Evolutionary conservation across 2,329 filamentous ascomycete species (phyloP).

Genomic region (Chaetomiaceae sp.): DNA sequence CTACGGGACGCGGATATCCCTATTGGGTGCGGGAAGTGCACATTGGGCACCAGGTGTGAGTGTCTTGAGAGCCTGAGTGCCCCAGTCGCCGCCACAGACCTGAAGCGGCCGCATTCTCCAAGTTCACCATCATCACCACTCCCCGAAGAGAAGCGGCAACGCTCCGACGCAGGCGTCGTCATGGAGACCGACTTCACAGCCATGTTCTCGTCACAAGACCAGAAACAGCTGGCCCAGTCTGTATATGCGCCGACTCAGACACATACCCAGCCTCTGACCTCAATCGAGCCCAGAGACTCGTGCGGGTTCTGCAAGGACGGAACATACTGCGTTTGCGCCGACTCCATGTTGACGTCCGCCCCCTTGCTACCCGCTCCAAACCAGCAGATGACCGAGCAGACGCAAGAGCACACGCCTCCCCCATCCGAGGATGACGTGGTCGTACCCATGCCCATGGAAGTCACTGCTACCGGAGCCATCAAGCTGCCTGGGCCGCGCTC

Average conservation of each 20-base stretch:
- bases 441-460: slow-evolving; percentile 52
- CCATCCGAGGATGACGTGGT: slow-evolving; percentile 56
- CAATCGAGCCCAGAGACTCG: slow-evolving; percentile 55
- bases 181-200: slow-evolving; percentile 73
- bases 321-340: slow-evolving; percentile 77
- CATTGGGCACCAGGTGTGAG: slow-evolving; percentile 57
- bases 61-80: slow-evolving; percentile 58
- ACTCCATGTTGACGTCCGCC: slow-evolving; percentile 35
- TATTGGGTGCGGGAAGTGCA: slow-evolving; percentile 63
- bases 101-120: slow-evolving; percentile 44
- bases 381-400: slow-evolving; percentile 36
- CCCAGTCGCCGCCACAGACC: slow-evolving; percentile 34
- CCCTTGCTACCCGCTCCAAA: slow-evolving; percentile 37
- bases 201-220: slow-evolving; percentile 44
- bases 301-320: slow-evolving; percentile 82
- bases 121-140: slow-evolving; percentile 40
- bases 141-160: slow-evolving; percentile 53
- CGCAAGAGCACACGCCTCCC: slow-evolving; percentile 53
- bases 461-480: slow-evolving; percentile 56
- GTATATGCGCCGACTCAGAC: slow-evolving; percentile 34
- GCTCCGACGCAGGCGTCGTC: slow-evolving; percentile 42
- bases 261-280: slow-evolving; percentile 30
- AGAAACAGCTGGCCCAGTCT: slow-evolving; percentile 21
- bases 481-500: slow-evolving; percentile 49
- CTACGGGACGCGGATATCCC: slow-evolving; percentile 48